Percentiles rank a stretch among this genome's conserved stretches.
phyloP scores from a whole-genome alignment of 169 alveolate species.

The Perkinsus marinus region DNA sequence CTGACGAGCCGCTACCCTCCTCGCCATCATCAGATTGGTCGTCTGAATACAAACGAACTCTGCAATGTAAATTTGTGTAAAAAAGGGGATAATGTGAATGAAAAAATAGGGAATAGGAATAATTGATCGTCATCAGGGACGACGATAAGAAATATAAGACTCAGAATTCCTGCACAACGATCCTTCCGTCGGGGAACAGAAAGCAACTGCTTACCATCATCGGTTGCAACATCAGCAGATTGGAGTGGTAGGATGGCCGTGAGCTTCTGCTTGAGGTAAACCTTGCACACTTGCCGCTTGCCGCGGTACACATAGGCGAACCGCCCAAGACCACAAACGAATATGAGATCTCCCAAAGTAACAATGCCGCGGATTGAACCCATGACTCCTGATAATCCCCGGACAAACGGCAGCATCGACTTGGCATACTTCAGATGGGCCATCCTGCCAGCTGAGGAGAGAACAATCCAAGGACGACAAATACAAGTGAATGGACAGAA shows the following conservation, averaged over 20 bases:
- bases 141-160: no score
- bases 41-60: not conserved
- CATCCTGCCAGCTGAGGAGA: not conserved
- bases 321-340: not conserved
- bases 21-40: not conserved
- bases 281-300: not conserved
- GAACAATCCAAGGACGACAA: no score
- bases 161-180: no score
- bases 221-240: not conserved
- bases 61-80: no score
- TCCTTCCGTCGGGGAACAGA: not conserved
- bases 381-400: not conserved
- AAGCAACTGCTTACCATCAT: not conserved
- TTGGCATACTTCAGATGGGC: not conserved
- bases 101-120: no score
- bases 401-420: not conserved
- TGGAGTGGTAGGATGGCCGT: not conserved
- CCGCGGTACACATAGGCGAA: not conserved
- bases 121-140: no score
- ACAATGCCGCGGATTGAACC: not conserved
- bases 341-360: not conserved
- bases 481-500: no score
- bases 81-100: no score
- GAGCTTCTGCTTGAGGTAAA: not conserved
- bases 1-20: not conserved